phyloP scores from a whole-genome alignment of 2,329 filamentous ascomycete species.

The Daldinia eschscholtzii region DNA sequence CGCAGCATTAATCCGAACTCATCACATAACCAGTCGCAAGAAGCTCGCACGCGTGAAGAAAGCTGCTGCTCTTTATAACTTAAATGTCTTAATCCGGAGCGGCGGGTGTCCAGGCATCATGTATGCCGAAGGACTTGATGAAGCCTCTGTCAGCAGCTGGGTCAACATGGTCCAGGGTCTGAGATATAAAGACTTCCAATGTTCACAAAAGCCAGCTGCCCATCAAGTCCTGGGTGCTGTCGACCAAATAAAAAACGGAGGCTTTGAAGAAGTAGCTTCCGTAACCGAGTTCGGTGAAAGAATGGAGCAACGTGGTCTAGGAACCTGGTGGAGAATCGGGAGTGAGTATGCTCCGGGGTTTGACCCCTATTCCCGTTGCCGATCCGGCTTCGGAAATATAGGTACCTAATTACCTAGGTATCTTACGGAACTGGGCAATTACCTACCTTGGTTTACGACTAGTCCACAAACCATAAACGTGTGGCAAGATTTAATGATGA shows the following conservation, averaged over 20 bases:
- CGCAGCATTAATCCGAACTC: slow-evolving; percentile 77
- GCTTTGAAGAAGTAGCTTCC: slow-evolving; percentile 69
- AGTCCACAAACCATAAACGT: too few relatives aligned
- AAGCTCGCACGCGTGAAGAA: slow-evolving; percentile 73
- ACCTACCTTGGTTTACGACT: neutral
- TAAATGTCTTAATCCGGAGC: slow-evolving; percentile 74
- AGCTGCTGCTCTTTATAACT: slow-evolving; percentile 69
- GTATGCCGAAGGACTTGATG: slow-evolving; percentile 75
- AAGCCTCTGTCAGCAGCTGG: slow-evolving; percentile 70
- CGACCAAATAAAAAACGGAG: slow-evolving; percentile 33
- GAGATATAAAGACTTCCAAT: slow-evolving; percentile 79
- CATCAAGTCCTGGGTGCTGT: neutral
- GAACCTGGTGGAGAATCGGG: slow-evolving; percentile 74
- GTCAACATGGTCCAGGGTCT: slow-evolving; percentile 73
- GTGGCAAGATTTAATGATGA: neutral
- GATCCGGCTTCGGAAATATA: neutral
- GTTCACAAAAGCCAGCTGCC: slow-evolving; percentile 56
- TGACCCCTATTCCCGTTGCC: neutral
- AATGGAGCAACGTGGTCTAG: slow-evolving; percentile 72
- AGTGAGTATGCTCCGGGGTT: slow-evolving; percentile 66
- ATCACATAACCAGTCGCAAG: slow-evolving; percentile 85
- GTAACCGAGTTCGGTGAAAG: slow-evolving; percentile 73
- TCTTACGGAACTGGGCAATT: neutral
- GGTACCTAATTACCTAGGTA: neutral
- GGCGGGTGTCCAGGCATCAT: slow-evolving; percentile 81